These are phyloP conservation scores for Spiromastix sp. DNA, from an alignment of 2,329 filamentous ascomycete species.

Conservation along the genomic window DNA sequence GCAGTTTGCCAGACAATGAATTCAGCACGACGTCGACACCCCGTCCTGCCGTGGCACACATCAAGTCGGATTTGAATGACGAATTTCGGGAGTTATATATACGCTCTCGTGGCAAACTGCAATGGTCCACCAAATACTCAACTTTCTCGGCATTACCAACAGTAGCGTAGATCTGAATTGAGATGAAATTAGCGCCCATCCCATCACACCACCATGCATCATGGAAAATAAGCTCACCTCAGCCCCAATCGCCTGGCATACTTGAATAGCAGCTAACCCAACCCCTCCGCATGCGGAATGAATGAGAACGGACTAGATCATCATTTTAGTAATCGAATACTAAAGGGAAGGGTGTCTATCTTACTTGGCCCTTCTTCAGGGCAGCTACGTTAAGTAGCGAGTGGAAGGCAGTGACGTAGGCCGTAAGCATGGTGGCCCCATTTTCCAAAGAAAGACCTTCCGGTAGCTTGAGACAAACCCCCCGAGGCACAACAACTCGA, in stretches of 20 bases:
- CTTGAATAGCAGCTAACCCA: constrained; percentile 14
- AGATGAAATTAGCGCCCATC: too few relatives aligned
- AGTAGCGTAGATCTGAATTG: too few relatives aligned
- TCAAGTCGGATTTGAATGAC: constrained; percentile 13
- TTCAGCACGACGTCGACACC: constrained; percentile 22
- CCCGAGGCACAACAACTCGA: not conserved
- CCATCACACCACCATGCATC: too few relatives aligned
- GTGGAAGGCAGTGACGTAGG: constrained; percentile 17
- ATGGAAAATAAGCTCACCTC: too few relatives aligned
- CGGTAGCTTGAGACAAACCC: not conserved
- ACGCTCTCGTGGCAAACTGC: constrained; percentile 11
- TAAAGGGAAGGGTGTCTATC: too few relatives aligned
- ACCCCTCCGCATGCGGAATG: constrained; percentile 17
- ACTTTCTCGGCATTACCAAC: constrained; percentile 16
- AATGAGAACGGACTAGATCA: constrained; percentile 12
- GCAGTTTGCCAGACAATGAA: constrained; percentile 18
- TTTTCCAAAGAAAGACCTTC: constrained; percentile 15
- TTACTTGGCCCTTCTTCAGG: constrained; percentile 9
- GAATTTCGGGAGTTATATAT: constrained; percentile 17
- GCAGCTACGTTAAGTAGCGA: constrained; percentile 14
- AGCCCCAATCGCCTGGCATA: constrained; percentile 10
- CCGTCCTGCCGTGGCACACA: constrained; percentile 11
- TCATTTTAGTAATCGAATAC: too few relatives aligned
- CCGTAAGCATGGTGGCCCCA: constrained; percentile 17
- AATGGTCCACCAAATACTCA: constrained; percentile 11